Base-by-base conservation (phyloP, 768 basidiomycete species). In the Coprinopsis cinerea region DNA sequence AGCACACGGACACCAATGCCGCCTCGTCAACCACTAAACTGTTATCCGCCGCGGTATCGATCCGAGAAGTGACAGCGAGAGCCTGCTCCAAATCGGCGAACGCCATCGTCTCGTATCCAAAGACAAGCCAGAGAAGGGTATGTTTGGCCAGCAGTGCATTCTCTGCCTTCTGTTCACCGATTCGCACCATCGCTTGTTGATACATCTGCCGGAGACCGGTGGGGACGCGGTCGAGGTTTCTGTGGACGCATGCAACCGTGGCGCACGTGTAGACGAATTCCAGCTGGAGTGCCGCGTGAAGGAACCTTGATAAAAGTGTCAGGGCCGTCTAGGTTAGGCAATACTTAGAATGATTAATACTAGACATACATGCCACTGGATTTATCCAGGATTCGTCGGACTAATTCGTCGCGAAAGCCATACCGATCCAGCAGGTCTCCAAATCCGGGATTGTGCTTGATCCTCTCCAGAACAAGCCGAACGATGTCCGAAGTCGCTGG, bases 291-390 rank as follows among this genome's bases (percentile, higher is more conserved):
- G 37, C 18, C 11, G 48, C 48, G n/a, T 17, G 24, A 13, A 49
- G 39, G 39, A 49, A 49, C 48, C 48, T 49, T n/a, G n/a, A 30
- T 2, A 24, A 14, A 9, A 18, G n/a, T n/a, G n/a, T n/a, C n/a
- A n/a, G n/a, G n/a, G n/a, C n/a, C n/a, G n/a, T n/a, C n/a, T n/a
- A n/a, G n/a, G n/a, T n/a, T n/a, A n/a, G n/a, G n/a, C n/a, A n/a
- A n/a, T n/a, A 26, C 18, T 18, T 15, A 14, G 6, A 49, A 1
- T 23, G n/a, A 5, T 3, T 26, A 27, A n/a, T 2, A 25, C 9
- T 2, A 18, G 17, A 3, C 22, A 30, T 32, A 49, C 48, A 49
- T 49, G 10, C 48, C 48, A 15, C 48, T 26, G 2, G 48, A 49
- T 20, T 49, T 49, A 5, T 49, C 25, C 23, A 13, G n/a, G 25